Conservation (phyloP, 768 basidiomycete genomes). For the Mrakia blollopis region DNA sequence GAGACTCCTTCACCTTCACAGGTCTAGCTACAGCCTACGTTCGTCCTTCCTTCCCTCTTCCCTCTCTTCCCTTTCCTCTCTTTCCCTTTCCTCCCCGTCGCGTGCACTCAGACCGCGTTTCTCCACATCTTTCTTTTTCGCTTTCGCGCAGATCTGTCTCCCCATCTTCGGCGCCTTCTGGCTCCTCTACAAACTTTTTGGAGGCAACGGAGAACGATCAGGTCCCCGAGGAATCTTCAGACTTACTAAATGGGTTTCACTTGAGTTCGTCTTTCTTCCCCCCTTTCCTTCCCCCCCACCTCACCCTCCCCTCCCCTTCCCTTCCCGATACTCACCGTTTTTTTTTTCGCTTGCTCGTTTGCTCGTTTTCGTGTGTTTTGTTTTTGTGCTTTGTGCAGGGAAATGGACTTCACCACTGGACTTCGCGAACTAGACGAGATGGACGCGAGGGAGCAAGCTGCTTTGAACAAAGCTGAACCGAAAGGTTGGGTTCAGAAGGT, state of each 20-base stretch:
- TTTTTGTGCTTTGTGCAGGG: neutral
- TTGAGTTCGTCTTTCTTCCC: neutral
- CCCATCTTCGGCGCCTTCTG: neutral
- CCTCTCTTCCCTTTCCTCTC: no score
- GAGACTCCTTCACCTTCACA: constrained; percentile 34
- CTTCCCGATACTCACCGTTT: no score
- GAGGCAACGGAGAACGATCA: neutral
- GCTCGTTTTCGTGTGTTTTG: no score
- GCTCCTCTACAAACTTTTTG: neutral
- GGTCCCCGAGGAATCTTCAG: neutral
- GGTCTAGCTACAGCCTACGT: neutral
- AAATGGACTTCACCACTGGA: neutral
- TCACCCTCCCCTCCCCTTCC: neutral
- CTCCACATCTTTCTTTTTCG: no score
- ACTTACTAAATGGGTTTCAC: neutral
- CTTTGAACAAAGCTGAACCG: no score
- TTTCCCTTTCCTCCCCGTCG: no score
- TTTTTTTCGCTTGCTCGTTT: no score
- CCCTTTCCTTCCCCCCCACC: neutral
- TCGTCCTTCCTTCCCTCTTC: no score
- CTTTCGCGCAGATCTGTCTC: no score
- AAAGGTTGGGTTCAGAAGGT: no score
- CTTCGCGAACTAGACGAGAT: neutral
- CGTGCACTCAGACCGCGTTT: no score
- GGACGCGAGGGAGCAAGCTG: constrained; percentile 7